A percentile compares a stretch with the other conserved stretches of the same genome.
These are phyloP conservation scores for Theileria orientalis DNA, from an alignment of 169 alveolate species.

Conservation along the genomic window DNA sequence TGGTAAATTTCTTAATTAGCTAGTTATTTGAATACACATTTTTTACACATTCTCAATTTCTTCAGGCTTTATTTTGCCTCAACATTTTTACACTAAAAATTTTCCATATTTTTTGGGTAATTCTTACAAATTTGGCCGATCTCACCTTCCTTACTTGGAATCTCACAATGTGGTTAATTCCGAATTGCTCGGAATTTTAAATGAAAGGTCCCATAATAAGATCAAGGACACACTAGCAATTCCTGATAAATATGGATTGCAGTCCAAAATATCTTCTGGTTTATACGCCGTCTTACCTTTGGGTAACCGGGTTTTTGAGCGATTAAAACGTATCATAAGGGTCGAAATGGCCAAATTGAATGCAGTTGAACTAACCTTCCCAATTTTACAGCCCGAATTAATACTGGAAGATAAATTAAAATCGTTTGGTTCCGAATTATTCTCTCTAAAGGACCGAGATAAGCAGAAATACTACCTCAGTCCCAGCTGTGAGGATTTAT, in stretches of 20 bases:
- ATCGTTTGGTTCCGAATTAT: constrained; percentile 34
- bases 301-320: constrained; percentile 34
- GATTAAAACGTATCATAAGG: constrained; percentile 33
- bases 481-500: constrained; percentile 61
- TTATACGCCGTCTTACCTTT: constrained; percentile 38
- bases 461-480: constrained; percentile 13
- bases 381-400: constrained; percentile 35
- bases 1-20: not conserved
- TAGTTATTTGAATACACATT: not conserved
- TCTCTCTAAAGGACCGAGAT: constrained; percentile 14
- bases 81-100: not conserved
- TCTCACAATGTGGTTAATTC: not conserved
- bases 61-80: not conserved
- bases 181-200: constrained; percentile 20
- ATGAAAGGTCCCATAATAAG: not conserved
- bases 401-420: constrained; percentile 4
- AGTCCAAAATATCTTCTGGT: constrained; percentile 42
- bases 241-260: constrained; percentile 29
- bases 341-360: constrained; percentile 53
- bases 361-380: constrained; percentile 43
- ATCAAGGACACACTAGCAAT: not conserved
- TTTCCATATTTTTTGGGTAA: not conserved
- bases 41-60: not conserved
- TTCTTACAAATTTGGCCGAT: not conserved
- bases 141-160: not conserved